phyloP scores from a whole-genome alignment of 176 grass and related monocot genomes.

The Oryza brachyantha region DNA sequence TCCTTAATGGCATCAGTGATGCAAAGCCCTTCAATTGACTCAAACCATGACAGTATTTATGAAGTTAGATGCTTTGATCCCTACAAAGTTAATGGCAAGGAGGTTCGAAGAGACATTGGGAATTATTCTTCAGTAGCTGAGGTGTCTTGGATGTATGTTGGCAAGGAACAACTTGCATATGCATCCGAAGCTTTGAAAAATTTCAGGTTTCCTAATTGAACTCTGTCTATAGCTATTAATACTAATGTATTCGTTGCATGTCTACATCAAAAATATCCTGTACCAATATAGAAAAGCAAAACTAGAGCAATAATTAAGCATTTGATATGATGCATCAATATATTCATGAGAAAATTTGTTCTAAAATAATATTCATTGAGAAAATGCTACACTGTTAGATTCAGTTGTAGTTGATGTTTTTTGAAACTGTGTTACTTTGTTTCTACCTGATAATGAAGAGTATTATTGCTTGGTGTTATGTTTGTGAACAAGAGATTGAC shows the following conservation, averaged over 20 bases:
- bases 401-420: conserved; percentile 3
- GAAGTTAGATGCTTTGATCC: conserved; percentile 63
- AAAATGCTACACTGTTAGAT: neutral
- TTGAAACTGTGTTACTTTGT: neutral
- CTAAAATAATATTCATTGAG: too few species aligned
- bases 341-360: neutral
- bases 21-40: conserved; percentile 59
- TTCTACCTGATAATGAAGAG: neutral
- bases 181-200: conserved; percentile 74
- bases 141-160: conserved; percentile 92
- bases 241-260: neutral
- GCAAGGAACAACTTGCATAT: conserved; percentile 89
- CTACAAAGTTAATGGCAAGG: conserved; percentile 79
- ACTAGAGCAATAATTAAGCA: neutral
- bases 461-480: neutral
- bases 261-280: neutral
- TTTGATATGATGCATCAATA: neutral
- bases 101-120: conserved; percentile 67
- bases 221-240: conserved; percentile 1
- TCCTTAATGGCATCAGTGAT: conserved; percentile 48
- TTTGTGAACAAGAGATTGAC: neutral
- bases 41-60: conserved; percentile 40
- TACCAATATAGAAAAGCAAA: neutral
- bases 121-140: conserved; percentile 62
- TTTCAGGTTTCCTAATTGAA: conserved; percentile 64